phyloP scores from a whole-genome alignment of 1,284 basidiomycete species.

The Hemileia vastatrix region DNA sequence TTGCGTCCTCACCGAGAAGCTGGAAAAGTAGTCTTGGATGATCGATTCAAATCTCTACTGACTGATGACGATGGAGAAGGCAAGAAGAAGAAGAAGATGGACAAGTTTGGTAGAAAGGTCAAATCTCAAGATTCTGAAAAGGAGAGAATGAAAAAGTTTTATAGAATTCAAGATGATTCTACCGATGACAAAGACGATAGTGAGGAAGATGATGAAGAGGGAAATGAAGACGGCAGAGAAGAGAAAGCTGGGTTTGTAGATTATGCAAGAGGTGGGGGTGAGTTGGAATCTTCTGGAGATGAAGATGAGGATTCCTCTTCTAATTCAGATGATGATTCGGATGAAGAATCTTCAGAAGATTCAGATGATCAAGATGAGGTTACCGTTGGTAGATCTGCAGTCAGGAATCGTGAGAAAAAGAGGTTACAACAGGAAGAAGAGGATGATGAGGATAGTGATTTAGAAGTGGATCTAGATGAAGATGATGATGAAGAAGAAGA shows the following conservation, averaged over 20 bases:
- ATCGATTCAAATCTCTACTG: conserved; percentile 83
- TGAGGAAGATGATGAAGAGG: conserved; percentile 26
- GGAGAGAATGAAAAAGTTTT: conserved; percentile 71
- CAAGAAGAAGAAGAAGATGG: conserved; percentile 53
- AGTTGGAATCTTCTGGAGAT: conserved; percentile 65
- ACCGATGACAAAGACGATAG: conserved; percentile 33
- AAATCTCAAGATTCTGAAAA: conserved; percentile 58
- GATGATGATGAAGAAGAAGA: conserved; percentile 41
- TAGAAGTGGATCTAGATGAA: conserved; percentile 73
- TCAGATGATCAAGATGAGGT: conserved; percentile 37
- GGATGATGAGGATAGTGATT: conserved; percentile 48
- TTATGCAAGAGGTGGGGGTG: conserved; percentile 77
- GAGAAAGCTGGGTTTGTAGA: conserved; percentile 50
- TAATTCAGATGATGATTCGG: conserved; percentile 46
- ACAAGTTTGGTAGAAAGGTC: conserved; percentile 83
- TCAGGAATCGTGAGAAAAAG: not conserved
- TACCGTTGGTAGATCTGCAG: conserved; percentile 24
- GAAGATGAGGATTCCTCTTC: conserved; percentile 30
- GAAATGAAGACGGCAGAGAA: conserved; percentile 21
- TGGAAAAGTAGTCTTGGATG: conserved; percentile 77
- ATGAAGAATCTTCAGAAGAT: conserved; percentile 34
- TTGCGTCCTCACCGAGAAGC: conserved; percentile 67
- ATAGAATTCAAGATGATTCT: conserved; percentile 53
- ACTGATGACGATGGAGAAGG: conserved; percentile 46
- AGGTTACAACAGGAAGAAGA: not conserved